Evolutionary conservation across 2,329 filamentous ascomycete species (phyloP).

Genomic region (Lojkania enalia): DNA sequence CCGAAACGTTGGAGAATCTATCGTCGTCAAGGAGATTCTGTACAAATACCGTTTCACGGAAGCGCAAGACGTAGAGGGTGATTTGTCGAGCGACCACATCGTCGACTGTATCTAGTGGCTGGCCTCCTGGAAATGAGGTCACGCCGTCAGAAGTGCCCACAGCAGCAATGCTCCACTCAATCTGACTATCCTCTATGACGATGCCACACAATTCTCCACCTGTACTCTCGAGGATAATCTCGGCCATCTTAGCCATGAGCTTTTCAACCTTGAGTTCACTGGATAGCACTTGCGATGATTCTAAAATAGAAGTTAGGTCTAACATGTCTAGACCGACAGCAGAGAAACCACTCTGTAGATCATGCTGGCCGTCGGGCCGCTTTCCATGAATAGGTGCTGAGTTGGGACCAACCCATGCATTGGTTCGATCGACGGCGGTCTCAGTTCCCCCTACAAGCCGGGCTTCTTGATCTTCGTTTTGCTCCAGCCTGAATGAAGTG

Average conservation of each 20-base stretch:
- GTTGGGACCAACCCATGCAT: constrained; percentile 53
- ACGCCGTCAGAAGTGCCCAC: constrained; percentile 74
- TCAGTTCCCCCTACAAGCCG: constrained; percentile 41
- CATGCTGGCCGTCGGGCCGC: constrained; percentile 49
- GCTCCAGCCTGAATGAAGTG: constrained; percentile 48
- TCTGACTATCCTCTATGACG: constrained; percentile 69
- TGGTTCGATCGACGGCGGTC: constrained; percentile 51
- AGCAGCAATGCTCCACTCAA: constrained; percentile 71
- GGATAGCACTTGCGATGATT: constrained; percentile 78
- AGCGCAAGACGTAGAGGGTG: constrained; percentile 74
- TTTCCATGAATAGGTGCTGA: constrained; percentile 39
- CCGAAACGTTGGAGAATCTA: constrained; percentile 74
- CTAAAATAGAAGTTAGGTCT: constrained; percentile 75
- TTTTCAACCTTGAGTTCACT: constrained; percentile 76
- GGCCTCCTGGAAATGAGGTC: constrained; percentile 65
- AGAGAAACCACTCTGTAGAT: constrained; percentile 66
- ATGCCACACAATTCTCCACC: constrained; percentile 75
- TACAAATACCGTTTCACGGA: constrained; percentile 74
- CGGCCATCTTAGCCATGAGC: constrained; percentile 77
- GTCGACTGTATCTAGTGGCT: constrained; percentile 65
- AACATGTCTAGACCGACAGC: constrained; percentile 75
- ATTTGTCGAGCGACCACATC: constrained; percentile 75
- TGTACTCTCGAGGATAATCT: constrained; percentile 78
- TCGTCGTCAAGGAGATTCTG: constrained; percentile 75
- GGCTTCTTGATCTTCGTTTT: constrained; percentile 47